Conservation (phyloP, 257 asterid species). For the Petunia secreta region DNA sequence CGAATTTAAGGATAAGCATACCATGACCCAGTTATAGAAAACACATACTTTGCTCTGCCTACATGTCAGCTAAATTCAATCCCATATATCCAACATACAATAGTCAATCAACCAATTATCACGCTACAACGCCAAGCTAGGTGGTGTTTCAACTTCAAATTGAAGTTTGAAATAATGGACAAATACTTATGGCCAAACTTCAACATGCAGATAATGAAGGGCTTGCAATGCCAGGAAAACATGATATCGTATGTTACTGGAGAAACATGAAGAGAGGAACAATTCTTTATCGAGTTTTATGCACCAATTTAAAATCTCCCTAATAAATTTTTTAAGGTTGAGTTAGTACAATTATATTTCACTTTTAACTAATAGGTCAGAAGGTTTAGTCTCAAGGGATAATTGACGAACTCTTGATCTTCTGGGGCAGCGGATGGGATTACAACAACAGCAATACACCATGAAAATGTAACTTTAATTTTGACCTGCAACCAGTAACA, state of each 20-base stretch:
- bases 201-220: no score
- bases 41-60: not conserved
- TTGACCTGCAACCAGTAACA: not conserved
- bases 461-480: no score
- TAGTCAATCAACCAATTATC: not conserved
- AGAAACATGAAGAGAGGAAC: no score
- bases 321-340: not conserved
- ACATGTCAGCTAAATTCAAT: not conserved
- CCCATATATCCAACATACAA: not conserved
- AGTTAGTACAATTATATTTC: not conserved
- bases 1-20: not conserved
- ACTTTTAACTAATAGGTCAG: no score
- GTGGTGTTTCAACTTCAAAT: slow-evolving; percentile 20
- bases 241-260: no score
- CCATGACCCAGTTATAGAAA: not conserved
- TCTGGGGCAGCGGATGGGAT: no score
- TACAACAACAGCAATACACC: no score
- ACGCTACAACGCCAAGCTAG: slow-evolving; percentile 30
- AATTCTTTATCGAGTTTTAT: not conserved
- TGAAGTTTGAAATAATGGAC: no score
- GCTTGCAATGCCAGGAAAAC: no score
- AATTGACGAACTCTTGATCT: no score
- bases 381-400: no score
- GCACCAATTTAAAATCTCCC: not conserved
- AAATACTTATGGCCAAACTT: no score